These are phyloP conservation scores for Rhodotorula glutinis DNA, from an alignment of 1,284 basidiomycete genomes.

Conservation along the genomic window DNA sequence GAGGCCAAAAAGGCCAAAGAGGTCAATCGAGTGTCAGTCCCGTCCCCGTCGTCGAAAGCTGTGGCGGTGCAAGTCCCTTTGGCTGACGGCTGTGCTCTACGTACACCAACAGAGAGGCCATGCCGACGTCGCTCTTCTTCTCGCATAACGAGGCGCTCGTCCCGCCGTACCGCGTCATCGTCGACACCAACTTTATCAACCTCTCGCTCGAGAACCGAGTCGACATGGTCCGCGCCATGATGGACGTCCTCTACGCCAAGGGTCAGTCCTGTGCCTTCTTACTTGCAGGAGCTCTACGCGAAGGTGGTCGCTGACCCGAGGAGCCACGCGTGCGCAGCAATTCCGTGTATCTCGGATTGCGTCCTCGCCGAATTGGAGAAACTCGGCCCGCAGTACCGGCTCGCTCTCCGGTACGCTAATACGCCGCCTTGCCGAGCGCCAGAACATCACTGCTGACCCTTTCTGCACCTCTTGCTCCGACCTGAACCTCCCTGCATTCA, in stretches of 20 bases:
- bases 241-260: constrained; percentile 99
- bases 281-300: neutral
- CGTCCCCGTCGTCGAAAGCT: neutral
- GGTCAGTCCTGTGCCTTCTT: constrained; percentile 57
- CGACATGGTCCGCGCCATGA: constrained; percentile 95
- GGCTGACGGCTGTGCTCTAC: constrained; percentile 13
- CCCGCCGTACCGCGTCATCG: constrained; percentile 93
- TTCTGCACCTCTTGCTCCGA: neutral
- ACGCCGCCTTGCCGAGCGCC: neutral
- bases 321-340: constrained; percentile 58
- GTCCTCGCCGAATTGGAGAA: constrained; percentile 98
- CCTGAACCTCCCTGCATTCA: too few species aligned
- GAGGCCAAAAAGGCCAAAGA: constrained; percentile 52
- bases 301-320: neutral
- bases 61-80: neutral
- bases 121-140: constrained; percentile 88
- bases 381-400: constrained; percentile 89
- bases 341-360: constrained; percentile 97
- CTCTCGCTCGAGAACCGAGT: constrained; percentile 97
- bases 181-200: constrained; percentile 99
- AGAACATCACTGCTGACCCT: too few species aligned
- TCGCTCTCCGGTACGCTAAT: constrained; percentile 67
- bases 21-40: constrained; percentile 51
- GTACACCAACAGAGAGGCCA: constrained; percentile 59
- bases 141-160: constrained; percentile 94